These are phyloP conservation scores for Schizothecium vesticola DNA, from an alignment of 495 filamentous ascomycete genomes.

Conservation along the genomic window DNA sequence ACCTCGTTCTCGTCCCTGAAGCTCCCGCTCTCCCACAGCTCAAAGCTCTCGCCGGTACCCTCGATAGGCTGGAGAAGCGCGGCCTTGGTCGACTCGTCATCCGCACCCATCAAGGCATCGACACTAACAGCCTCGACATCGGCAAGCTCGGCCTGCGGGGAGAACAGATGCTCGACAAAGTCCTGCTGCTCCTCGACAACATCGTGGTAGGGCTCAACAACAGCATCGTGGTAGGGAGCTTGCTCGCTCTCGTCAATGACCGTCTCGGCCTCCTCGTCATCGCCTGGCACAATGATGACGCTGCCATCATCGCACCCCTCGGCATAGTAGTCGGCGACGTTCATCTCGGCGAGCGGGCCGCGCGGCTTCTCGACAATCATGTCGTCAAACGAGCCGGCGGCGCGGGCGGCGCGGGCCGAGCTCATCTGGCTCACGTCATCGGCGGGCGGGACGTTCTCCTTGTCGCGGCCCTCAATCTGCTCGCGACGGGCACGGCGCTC, in stretches of 20 bases:
- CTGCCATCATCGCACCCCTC: constrained; percentile 60
- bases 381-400: constrained; percentile 24
- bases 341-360: constrained; percentile 64
- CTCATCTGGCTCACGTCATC: constrained; percentile 54
- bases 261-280: constrained; percentile 43
- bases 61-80: constrained; percentile 47
- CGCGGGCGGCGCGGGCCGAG: constrained; percentile 23
- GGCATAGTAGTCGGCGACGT: constrained; percentile 66
- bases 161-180: constrained; percentile 22
- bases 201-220: constrained; percentile 10
- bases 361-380: constrained; percentile 52
- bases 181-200: constrained; percentile 5
- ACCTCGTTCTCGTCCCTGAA: constrained; percentile 45
- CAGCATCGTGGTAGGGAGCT: constrained; percentile 3
- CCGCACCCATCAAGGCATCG: constrained; percentile 47
- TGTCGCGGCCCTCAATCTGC: constrained; percentile 57
- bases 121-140: constrained; percentile 26
- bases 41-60: constrained; percentile 49
- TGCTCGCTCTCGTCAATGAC: constrained; percentile 15
- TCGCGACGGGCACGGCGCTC: constrained; percentile 51
- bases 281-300: constrained; percentile 52
- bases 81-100: constrained; percentile 33
- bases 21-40: constrained; percentile 62
- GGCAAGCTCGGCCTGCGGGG: constrained; percentile 28
- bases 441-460: constrained; percentile 87